Evolutionary conservation across 1,284 basidiomycete genomes (phyloP), one percentile per base, ranked within the genome.

Genomic region (Boletellus deceptivus): DNA sequence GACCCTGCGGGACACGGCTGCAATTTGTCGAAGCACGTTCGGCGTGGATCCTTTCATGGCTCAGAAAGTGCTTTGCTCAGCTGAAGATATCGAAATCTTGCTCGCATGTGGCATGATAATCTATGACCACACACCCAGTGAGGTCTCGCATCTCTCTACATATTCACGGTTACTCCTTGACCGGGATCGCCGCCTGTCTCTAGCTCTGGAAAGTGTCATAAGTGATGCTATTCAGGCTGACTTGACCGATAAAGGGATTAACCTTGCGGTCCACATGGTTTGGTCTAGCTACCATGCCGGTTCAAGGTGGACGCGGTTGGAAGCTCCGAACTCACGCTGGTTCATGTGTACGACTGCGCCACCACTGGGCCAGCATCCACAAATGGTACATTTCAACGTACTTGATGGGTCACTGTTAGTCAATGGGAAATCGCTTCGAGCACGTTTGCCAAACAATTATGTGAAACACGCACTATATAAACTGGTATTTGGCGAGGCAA

Each of bases 11-110:
- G 66, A 71, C 34, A 64, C 68, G 31, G 73, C 72, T 0, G 63
- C 64, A 1, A 70, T 67, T 22, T 79, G 77, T 56, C 63, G 71
- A n/a, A 58, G 64, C 2, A 78, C 75, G 0, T 78, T 67, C 37
- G 69, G 72, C 47, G 69, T 72, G 4, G 70, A 70, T 38, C n/a
- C 46, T 1, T 14, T 44, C 1, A 52, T 63, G 36, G n/a, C 64
- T 0, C 1, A 5, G 6, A 6, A 20, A 1, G 50, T 72, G 0
- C 53, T 73, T 4, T 16, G 24, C 7, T 60, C 59, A 4, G 20
- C 50, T 0, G 52, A 50, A 17, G 70, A 75, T 44, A 29, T 72
- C 6, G 48, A 61, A 1, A 53, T 64, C 3, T 58, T 73, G 0
- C 50, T 77, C 0, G 59, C 70, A 24, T 79, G 70, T 45, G 60